Base-by-base conservation (phyloP, 176 grass and related monocot genomes). In the Lolium multiflorum region DNA sequence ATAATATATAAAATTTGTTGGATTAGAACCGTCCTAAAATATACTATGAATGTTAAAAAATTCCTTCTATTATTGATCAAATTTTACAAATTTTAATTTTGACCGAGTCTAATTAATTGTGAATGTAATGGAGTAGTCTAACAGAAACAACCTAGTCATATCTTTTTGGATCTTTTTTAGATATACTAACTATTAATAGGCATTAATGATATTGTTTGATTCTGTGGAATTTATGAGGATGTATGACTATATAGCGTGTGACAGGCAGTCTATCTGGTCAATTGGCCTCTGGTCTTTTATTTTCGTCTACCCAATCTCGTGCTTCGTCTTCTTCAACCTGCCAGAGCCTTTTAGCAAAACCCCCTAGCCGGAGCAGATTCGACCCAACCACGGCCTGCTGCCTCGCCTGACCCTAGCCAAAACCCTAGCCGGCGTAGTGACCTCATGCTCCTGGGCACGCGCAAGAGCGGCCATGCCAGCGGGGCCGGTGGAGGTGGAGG, bases 281-380 rank as follows among this genome's bases (percentile, higher is more conserved):
- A 28, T 28, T 2, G 26, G 15, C 12, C 13, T 47, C 62, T 51
- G 68, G 48, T 50, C 69, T 80, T 11, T 13, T 5, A 58, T 48
- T 24, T 28, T 75, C 72, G 14, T 75, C 38, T 88, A 49, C 26
- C 26, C 79, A 17, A 13, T 9, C 14, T 56, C 75, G 51, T 77
- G 41, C 62, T 79, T 74, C 55, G 37, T 20, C 82, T 54, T 20
- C 82, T 54, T 47, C 57, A 21, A 8, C 74, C 24, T 63, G 79
- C 84, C 82, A 89, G 56, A 65, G 4, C 6, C 2, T 18, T 38
- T 24, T 28, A 28, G 58, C 48, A 59, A 78, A 90, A 91, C 37
- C 77, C 89, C 85, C 67, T 74, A 50, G n/a, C 13, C 59, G 25
- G 75, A 82, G 48, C 73, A 39, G 57, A 8, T 56, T 50, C 47